phyloP scores from a whole-genome alignment of 2,329 filamentous ascomycete genomes.

The Cercospora sesami region DNA sequence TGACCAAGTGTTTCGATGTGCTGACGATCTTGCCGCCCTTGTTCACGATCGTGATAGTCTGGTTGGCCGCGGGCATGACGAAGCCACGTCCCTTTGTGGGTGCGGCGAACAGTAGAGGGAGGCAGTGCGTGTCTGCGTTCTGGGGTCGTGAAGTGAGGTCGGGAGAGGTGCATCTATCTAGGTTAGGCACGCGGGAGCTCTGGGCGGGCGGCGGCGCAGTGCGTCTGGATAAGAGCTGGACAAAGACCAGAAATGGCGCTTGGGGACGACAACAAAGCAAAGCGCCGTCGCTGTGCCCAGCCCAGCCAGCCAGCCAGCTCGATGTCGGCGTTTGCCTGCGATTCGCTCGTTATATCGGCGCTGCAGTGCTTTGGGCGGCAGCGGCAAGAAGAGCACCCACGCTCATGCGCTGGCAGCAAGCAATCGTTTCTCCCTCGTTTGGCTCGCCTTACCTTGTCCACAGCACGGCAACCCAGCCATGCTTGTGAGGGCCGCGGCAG shows the following conservation, averaged over 20 bases:
- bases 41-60: conserved; percentile 88
- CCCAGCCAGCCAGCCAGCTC: neutral
- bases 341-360: conserved; percentile 6
- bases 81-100: neutral
- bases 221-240: neutral
- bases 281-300: neutral
- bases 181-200: neutral
- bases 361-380: neutral
- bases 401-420: neutral
- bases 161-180: neutral
- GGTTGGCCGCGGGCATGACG: conserved; percentile 46
- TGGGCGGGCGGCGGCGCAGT: neutral
- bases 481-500: neutral
- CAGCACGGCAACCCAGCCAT: neutral
- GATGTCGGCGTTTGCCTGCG: conserved; percentile 3
- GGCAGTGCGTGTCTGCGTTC: neutral
- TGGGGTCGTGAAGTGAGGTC: neutral
- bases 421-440: neutral
- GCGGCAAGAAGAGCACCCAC: neutral
- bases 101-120: neutral
- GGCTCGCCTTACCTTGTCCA: neutral
- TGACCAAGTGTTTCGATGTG: conserved; percentile 84
- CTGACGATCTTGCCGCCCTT: conserved; percentile 88
- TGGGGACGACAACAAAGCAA: neutral
- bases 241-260: neutral